A percentile compares a stretch with the other conserved stretches of the same genome.
phyloP scores from a whole-genome alignment of 148 eudicot species.

The Selenicereus undatus region DNA sequence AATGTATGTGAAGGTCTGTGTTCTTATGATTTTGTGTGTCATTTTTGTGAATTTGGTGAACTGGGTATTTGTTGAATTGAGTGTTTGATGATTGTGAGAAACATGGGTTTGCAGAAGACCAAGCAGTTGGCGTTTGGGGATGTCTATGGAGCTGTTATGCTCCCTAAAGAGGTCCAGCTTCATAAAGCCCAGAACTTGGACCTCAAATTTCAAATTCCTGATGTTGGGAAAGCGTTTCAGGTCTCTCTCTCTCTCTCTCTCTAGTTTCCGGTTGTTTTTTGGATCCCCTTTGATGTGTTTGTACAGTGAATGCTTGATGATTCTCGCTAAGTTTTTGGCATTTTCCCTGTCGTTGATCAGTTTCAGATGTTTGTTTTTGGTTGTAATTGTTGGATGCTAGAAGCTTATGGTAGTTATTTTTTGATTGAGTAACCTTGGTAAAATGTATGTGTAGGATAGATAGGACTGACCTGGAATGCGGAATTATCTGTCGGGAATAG shows the following conservation, averaged over 20 bases:
- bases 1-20: not conserved
- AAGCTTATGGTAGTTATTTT: not conserved
- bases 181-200: conserved; percentile 33
- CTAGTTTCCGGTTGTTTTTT: not conserved
- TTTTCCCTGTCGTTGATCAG: not conserved
- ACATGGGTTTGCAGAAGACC: conserved; percentile 51
- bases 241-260: not conserved
- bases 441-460: too few relatives aligned
- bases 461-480: too few relatives aligned
- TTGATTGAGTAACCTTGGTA: not conserved
- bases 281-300: not conserved
- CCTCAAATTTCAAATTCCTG: conserved; percentile 42
- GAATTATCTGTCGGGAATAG: too few relatives aligned
- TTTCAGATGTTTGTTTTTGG: not conserved
- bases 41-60: conserved; percentile 8
- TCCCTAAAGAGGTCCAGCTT: conserved; percentile 46
- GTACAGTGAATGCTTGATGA: not conserved
- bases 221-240: conserved; percentile 44
- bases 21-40: conserved; percentile 8
- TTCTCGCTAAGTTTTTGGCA: not conserved
- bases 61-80: conserved; percentile 15
- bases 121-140: conserved; percentile 54
- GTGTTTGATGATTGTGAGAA: conserved; percentile 7
- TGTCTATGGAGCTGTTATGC: conserved; percentile 49
- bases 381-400: not conserved